Evolutionary conservation across 2,329 filamentous ascomycete genomes (phyloP).

Genomic region (Hypoxylon sp.): DNA sequence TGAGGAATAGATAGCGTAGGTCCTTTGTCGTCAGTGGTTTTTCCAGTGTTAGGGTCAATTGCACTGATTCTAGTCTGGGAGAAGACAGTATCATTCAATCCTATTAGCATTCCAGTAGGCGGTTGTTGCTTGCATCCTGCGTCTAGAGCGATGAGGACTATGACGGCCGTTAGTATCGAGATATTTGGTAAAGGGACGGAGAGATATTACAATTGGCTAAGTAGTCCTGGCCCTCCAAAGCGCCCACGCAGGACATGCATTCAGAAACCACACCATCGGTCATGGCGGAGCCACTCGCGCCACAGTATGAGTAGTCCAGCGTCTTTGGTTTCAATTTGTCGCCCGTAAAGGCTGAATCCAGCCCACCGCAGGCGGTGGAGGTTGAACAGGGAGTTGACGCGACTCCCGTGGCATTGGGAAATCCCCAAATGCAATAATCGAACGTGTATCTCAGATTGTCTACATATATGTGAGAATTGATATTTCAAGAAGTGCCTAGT

Average conservation of each 20-base stretch:
- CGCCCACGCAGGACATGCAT: constrained; percentile 64
- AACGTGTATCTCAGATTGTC: constrained; percentile 70
- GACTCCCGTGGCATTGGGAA: constrained; percentile 63
- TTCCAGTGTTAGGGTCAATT: constrained; percentile 53
- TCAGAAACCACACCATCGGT: constrained; percentile 55
- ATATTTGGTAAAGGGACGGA: not conserved
- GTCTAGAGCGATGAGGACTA: constrained; percentile 66
- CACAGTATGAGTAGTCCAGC: constrained; percentile 65
- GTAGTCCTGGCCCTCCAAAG: constrained; percentile 60
- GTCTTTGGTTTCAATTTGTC: constrained; percentile 57
- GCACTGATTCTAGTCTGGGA: constrained; percentile 55
- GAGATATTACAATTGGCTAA: constrained; percentile 66
- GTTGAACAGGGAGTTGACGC: constrained; percentile 67
- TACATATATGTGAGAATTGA: constrained; percentile 48
- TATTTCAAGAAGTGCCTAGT: not conserved
- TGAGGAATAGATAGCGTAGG: constrained; percentile 56
- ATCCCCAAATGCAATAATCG: constrained; percentile 68
- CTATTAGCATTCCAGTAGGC: constrained; percentile 54
- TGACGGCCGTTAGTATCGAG: constrained; percentile 20
- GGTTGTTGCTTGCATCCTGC: constrained; percentile 67
- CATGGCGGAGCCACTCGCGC: constrained; percentile 58
- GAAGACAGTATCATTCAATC: constrained; percentile 64
- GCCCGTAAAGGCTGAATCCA: constrained; percentile 60
- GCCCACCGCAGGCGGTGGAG: constrained; percentile 64
- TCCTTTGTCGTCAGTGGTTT: constrained; percentile 28